Conservation (phyloP, 805 yeast species). For the Starmerella potacharoeniae region DNA sequence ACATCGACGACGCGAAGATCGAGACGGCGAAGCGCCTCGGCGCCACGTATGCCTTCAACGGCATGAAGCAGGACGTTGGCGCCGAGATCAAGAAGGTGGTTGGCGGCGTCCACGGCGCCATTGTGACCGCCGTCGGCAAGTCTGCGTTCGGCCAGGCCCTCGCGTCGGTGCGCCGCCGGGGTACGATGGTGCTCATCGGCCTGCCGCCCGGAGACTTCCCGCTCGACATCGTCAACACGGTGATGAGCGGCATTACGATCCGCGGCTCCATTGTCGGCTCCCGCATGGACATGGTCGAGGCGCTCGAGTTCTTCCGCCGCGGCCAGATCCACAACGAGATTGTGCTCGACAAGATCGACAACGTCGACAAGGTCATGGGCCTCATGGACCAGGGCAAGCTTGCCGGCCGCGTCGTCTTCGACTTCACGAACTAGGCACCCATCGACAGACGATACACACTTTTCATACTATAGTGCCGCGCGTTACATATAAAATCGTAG, state of each 20-base stretch:
- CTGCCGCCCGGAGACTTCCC: constrained; percentile 69
- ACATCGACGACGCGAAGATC: constrained; percentile 56
- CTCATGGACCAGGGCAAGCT: constrained; percentile 77
- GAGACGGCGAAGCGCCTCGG: constrained; percentile 43
- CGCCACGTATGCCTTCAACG: constrained; percentile 50
- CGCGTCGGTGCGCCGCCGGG: constrained; percentile 51
- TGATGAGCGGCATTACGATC: constrained; percentile 58
- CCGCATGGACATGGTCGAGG: constrained; percentile 78
- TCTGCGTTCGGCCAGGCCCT: constrained; percentile 52
- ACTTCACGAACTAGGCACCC: constrained; percentile 34
- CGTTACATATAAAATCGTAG: not conserved
- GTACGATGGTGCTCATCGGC: constrained; percentile 63
- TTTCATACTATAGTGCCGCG: not conserved
- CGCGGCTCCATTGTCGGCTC: constrained; percentile 82
- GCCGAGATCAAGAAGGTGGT: constrained; percentile 42
- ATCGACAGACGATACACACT: not conserved
- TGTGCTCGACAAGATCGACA: constrained; percentile 43
- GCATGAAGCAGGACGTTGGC: constrained; percentile 45
- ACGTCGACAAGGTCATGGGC: constrained; percentile 61
- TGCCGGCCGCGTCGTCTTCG: constrained; percentile 82
- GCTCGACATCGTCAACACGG: constrained; percentile 61
- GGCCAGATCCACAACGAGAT: constrained; percentile 65
- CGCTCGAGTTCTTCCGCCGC: constrained; percentile 59
- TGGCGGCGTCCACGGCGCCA: constrained; percentile 69
- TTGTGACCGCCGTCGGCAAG: constrained; percentile 66